Base-by-base conservation (phyloP, 768 basidiomycete genomes). In the Lactarius deliciosus region DNA sequence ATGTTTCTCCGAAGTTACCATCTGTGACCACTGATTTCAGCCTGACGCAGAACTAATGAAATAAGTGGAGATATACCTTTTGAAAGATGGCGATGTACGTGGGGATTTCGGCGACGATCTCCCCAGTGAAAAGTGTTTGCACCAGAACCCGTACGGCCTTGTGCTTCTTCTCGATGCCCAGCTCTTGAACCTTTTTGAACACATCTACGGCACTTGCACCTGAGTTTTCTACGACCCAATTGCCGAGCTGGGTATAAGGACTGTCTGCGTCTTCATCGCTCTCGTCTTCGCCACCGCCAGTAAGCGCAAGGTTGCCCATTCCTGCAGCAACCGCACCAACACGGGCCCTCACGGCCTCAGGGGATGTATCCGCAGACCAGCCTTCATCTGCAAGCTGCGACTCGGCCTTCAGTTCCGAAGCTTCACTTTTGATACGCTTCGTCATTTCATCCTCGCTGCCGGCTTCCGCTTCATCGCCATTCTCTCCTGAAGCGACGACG, bases 141-240 rank as follows among this genome's bases (percentile, higher is more conserved):
- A 88, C 90, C 62, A 99, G 79, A 54, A 94, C 87, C 67, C 90
- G 83, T 38, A 96, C 80, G 0, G 90, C 84, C 82, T 90, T 96
- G 82, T 98, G 93, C 78, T 97, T 98, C 81, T 92, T 95, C 74
- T 92, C 94, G 69, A 98, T 89, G 53, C 92, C 93, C 28, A 95
- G 75, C 60, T 96, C 95, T 73, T 96, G 89, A 1, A 90, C 90
- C 79, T 94, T 94, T 78, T 92, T 90, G 80, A 82, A 94, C 50
- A 96, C 85, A 28, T 89, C 86, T 60, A 90, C 81, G 32, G 86
- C 80, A 57, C 83, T 81, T 5, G 82, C 81, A 34, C 77, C 81
- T 45, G 81, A 81, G 65, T 88, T 87, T 66, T 94, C 93, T 72
- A 87, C 84, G 64, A 93, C 82, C 96, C 96, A 98, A 53, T 80